Base-by-base conservation (phyloP, 495 filamentous ascomycete species). In the Aspergillus avenaceus region DNA sequence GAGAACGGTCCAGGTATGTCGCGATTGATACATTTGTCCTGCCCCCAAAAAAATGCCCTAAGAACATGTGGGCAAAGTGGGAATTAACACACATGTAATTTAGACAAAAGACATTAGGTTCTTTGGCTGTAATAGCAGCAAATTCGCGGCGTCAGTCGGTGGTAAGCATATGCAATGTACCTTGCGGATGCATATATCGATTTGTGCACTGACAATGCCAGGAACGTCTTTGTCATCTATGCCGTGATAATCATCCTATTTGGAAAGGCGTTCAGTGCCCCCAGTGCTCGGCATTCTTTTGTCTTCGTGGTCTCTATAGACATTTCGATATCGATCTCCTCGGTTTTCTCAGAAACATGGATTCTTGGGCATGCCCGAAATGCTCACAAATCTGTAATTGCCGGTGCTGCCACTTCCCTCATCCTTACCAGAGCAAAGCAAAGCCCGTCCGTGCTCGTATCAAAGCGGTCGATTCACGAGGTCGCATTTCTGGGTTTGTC, bases 291-390 rank as follows among this genome's bases (percentile, higher is more conserved):
- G 51, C 58, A 2, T 58, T 61, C 23, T 61, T 61, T 27, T 57
- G 58, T 21, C 53, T 55, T n/a, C 52, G 58, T 3, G 58, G 58
- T 4, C 54, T 61, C 11, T 34, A 57, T 27, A 36, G 58, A 19
- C 58, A 61, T 32, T 61, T 61, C 32, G 58, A 58, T 38, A 40
- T 61, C 21, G 54, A 61, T 12, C 27, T 58, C 4, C 45, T 57
- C 9, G 12, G 41, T 4, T 50, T 55, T 14, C 31, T 61, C 8
- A 47, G 54, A 24, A 38, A 44, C 8, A 12, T 18, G 1, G 37
- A 52, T 0, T 19, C 48, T 8, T 61, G 58, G 58, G 2, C 14
- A 9, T 61, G 58, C 16, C 54, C 52, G 1, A 61, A 61, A 45
- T 61, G 54, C 36, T 50, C 46, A 2, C 51, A 54, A 19, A 21